phyloP scores from a whole-genome alignment of 2,329 filamentous ascomycete species.

The Penicillium frequentans region DNA sequence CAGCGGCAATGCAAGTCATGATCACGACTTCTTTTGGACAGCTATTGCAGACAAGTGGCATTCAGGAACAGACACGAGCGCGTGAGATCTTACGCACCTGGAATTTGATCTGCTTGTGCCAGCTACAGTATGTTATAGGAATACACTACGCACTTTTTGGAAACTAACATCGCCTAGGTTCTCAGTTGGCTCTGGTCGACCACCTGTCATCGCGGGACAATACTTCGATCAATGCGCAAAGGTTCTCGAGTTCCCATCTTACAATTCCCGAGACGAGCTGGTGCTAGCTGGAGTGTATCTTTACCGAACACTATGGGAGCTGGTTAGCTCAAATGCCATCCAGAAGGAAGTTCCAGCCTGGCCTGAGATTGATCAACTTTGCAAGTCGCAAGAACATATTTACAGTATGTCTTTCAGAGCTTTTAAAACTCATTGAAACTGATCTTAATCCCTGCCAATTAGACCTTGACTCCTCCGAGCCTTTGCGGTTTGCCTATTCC shows the following conservation, averaged over 20 bases:
- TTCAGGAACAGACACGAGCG: not conserved
- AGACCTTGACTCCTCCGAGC: constrained; percentile 19
- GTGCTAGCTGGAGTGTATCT: constrained; percentile 11
- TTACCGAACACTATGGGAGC: constrained; percentile 10
- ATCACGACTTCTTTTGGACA: constrained; percentile 12
- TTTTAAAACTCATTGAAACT: not conserved
- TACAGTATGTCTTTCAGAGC: constrained; percentile 6
- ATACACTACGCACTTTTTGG: not conserved
- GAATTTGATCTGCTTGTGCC: constrained; percentile 17
- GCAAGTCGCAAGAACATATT: constrained; percentile 11
- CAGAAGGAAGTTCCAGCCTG: constrained; percentile 2
- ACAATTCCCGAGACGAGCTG: constrained; percentile 13
- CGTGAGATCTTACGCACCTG: constrained; percentile 12
- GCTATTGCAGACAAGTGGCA: not conserved
- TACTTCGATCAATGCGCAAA: constrained; percentile 14
- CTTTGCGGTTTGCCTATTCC: constrained; percentile 14
- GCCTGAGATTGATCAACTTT: constrained; percentile 12
- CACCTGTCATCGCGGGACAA: constrained; percentile 11
- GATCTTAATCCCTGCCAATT: not conserved
- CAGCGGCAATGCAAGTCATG: constrained; percentile 13
- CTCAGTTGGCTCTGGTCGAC: constrained; percentile 13
- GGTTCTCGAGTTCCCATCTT: constrained; percentile 9
- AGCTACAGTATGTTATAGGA: constrained; percentile 8
- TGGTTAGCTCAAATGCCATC: constrained; percentile 9
- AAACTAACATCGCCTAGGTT: constrained; percentile 5